A percentile compares a stretch with the other conserved stretches of the same genome.
Evolutionary conservation across 2,329 filamentous ascomycete species (phyloP).

Genomic region (Pestalotiopsis sp.): DNA sequence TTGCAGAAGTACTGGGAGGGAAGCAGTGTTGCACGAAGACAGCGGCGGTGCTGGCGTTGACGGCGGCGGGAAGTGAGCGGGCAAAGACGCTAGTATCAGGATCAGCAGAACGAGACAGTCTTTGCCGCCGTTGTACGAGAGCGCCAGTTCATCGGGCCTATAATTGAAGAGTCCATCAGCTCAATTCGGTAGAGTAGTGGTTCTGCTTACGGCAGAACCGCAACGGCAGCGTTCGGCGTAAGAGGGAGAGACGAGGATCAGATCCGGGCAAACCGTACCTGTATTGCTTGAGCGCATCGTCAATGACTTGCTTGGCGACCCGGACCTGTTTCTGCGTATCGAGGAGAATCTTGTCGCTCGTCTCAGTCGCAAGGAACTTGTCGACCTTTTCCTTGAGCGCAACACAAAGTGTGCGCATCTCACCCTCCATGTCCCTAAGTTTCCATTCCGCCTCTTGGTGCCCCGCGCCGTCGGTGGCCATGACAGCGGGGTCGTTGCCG

Average conservation of each 20-base stretch:
- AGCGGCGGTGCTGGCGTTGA: conserved; percentile 15
- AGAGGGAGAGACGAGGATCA: conserved; percentile 12
- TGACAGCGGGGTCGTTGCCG: neutral
- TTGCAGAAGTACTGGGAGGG: conserved; percentile 58
- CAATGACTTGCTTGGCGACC: conserved; percentile 72
- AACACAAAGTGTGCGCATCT: conserved; percentile 40
- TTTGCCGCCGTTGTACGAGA: conserved; percentile 98
- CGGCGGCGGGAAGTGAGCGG: conserved; percentile 34
- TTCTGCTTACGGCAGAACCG: neutral
- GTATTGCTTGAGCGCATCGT: conserved; percentile 75
- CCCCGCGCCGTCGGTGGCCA: conserved; percentile 4
- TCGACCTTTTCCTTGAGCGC: conserved; percentile 62
- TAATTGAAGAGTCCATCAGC: neutral
- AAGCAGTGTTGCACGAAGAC: conserved; percentile 14
- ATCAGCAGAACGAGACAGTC: conserved; percentile 93
- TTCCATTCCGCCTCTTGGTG: conserved; percentile 5
- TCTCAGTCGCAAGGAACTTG: conserved; percentile 65
- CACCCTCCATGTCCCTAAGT: conserved; percentile 5
- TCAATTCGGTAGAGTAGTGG: neutral
- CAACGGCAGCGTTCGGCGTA: neutral
- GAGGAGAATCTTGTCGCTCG: conserved; percentile 58
- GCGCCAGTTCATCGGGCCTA: conserved; percentile 76
- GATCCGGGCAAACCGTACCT: conserved; percentile 51
- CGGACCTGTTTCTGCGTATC: conserved; percentile 76
- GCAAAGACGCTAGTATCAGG: conserved; percentile 73